Conservation (phyloP, 2,329 filamentous ascomycete genomes). For the Geosmithia putterillii region DNA sequence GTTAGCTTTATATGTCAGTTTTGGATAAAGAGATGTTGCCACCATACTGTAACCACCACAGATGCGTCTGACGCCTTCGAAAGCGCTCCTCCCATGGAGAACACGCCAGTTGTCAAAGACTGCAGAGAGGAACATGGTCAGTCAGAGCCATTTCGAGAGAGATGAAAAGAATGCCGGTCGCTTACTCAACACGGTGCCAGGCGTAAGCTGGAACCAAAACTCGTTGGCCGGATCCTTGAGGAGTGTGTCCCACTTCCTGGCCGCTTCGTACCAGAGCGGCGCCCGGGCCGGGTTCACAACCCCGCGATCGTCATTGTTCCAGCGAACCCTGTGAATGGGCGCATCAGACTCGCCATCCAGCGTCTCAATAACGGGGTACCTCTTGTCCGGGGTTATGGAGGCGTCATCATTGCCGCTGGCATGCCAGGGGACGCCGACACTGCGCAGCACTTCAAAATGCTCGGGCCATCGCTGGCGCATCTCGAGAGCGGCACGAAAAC, state of each 20-base stretch:
- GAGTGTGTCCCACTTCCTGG: conserved; percentile 59
- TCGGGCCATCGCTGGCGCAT: conserved; percentile 40
- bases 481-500: conserved; percentile 57
- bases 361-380: conserved; percentile 61
- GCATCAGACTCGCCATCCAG: conserved; percentile 17
- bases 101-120: conserved; percentile 97
- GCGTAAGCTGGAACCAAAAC: conserved; percentile 70
- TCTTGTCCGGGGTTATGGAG: conserved; percentile 58
- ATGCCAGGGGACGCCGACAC: conserved; percentile 57
- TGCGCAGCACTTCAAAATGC: conserved; percentile 45
- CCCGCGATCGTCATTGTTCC: conserved; percentile 88
- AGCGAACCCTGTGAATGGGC: conserved; percentile 52
- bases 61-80: conserved; percentile 74
- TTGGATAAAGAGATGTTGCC: background rate
- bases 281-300: conserved; percentile 46
- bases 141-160: conserved; percentile 5
- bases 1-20: background rate
- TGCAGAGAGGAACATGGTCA: conserved; percentile 14
- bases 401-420: conserved; percentile 83
- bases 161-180: conserved; percentile 6
- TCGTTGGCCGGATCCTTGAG: conserved; percentile 53
- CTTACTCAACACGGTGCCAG: conserved; percentile 66
- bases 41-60: conserved; percentile 82
- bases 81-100: conserved; percentile 73
- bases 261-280: conserved; percentile 66